These are phyloP conservation scores for Clarireedia monteithiana DNA, from an alignment of 2,329 filamentous ascomycete genomes.

Conservation along the genomic window DNA sequence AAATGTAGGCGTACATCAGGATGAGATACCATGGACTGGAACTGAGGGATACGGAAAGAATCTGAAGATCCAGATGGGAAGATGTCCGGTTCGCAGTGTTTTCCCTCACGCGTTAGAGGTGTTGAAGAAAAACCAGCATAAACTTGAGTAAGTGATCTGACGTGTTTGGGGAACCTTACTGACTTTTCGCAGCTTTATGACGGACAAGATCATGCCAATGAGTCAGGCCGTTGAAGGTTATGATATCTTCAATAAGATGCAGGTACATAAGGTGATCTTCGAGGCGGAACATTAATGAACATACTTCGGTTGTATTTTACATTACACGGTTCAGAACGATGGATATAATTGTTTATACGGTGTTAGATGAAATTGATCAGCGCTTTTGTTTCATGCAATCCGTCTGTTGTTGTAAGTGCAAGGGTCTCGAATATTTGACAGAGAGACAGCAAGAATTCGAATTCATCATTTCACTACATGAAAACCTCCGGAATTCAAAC, in stretches of 20 bases:
- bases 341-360: no score
- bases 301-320: no score
- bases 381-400: no score
- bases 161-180: conserved; percentile 10
- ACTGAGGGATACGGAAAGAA: conserved; percentile 64
- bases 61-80: conserved; percentile 62
- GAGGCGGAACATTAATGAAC: conserved; percentile 26
- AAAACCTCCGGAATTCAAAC: no score
- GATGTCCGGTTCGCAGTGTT: conserved; percentile 67
- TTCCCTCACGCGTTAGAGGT: conserved; percentile 58
- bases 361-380: no score
- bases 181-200: conserved; percentile 57
- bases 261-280: conserved; percentile 68
- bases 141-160: conserved; percentile 50
- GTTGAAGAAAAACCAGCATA: conserved; percentile 57
- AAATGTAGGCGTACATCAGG: conserved; percentile 27
- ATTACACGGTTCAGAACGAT: no score
- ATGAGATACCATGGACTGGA: conserved; percentile 58
- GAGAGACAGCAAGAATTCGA: no score
- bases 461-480: no score
- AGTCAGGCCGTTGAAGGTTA: conserved; percentile 60
- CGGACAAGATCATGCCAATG: conserved; percentile 66
- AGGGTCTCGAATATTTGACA: no score
- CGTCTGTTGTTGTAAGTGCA: no score
- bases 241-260: conserved; percentile 63